Base-by-base conservation (phyloP, 345 rosid genomes). In the Rhodomyrtus tomentosa region DNA sequence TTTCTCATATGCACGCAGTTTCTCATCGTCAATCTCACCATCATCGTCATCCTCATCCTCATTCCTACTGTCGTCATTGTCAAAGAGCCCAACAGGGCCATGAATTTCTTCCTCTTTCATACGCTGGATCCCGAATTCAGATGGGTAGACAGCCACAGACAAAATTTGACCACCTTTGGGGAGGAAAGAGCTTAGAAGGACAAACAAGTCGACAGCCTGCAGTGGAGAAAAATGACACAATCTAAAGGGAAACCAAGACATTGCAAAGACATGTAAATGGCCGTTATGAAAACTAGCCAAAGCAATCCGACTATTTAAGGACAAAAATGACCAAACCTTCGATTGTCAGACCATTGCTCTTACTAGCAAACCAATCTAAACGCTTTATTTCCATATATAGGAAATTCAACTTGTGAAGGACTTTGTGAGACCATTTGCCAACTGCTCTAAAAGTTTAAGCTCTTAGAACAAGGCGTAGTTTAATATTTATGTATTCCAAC, bases 81-180 rank as follows among this genome's bases (percentile, higher is more conserved):
- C 94, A 83, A 95, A 94, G 49, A 94, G 89, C 42, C 93, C 98
- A 87, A 91, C 93, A 21, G 99, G 99, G n/a, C 99, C 99, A 80
- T 87, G 95, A 85, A 93, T 85, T 87, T 97, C 99, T 90, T 97
- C 99, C 88, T 95, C 98, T 91, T 93, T 91, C 98, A 97, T 97
- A 4, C 94, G 92, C 87, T 94, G 85, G 86, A 97, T 91, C 53
- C 99, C 99, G 82, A 97, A 95, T 55, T 97, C 99, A 11, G 99
- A 90, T 27, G 99, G 99, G 90, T 97, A 95, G 84, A 97, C 93
- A 5, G 95, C 80, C 53, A 97, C 96, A 1, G 96, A 95, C 86
- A 91, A 50, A 85, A 95, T 89, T 22, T 88, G 92, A 52, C 99
- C 99, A 82, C 89, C 96, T 90, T 92, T 95, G 18, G 98, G 98